Conservation (phyloP, 352 stramenopile species). For the Phytophthora pisi region DNA sequence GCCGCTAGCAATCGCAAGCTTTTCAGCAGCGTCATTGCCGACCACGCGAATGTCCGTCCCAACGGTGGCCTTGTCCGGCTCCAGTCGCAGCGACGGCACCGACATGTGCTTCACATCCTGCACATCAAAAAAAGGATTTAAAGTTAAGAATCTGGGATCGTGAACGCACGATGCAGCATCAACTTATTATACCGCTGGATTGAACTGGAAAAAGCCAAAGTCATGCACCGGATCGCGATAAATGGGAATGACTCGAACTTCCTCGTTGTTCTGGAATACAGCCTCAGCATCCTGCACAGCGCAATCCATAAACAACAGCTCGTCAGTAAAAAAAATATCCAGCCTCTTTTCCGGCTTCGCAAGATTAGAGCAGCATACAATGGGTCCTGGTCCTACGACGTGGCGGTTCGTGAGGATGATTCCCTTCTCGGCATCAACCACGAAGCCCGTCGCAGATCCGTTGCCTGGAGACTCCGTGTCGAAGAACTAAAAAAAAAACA, state of each 20-base stretch:
- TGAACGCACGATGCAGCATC: neutral
- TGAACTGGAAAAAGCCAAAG: slow-evolving; percentile 93
- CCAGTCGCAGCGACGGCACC: slow-evolving; percentile 77
- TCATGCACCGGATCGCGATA: slow-evolving; percentile 94
- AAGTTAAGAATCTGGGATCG: neutral
- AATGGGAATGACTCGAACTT: slow-evolving; percentile 91
- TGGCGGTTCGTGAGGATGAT: slow-evolving; percentile 95
- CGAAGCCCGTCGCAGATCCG: slow-evolving; percentile 91
- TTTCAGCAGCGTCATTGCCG: slow-evolving; percentile 93
- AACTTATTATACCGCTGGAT: slow-evolving; percentile 60
- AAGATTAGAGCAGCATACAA: slow-evolving; percentile 48
- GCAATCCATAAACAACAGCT: slow-evolving; percentile 3
- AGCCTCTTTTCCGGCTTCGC: neutral
- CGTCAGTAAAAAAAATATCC: neutral
- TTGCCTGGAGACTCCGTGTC: slow-evolving; percentile 90
- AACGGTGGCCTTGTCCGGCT: slow-evolving; percentile 87
- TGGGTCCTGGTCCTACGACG: slow-evolving; percentile 86
- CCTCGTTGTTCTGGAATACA: slow-evolving; percentile 95
- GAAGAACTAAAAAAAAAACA: slow-evolving; percentile 64
- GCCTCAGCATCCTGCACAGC: slow-evolving; percentile 78
- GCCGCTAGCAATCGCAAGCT: slow-evolving; percentile 90
- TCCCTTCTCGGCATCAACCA: slow-evolving; percentile 90
- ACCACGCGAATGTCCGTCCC: slow-evolving; percentile 93
- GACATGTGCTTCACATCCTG: slow-evolving; percentile 88
- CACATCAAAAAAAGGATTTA: neutral